Base-by-base conservation (phyloP, 2,329 filamentous ascomycete species). In the Penicillium glabrum region DNA sequence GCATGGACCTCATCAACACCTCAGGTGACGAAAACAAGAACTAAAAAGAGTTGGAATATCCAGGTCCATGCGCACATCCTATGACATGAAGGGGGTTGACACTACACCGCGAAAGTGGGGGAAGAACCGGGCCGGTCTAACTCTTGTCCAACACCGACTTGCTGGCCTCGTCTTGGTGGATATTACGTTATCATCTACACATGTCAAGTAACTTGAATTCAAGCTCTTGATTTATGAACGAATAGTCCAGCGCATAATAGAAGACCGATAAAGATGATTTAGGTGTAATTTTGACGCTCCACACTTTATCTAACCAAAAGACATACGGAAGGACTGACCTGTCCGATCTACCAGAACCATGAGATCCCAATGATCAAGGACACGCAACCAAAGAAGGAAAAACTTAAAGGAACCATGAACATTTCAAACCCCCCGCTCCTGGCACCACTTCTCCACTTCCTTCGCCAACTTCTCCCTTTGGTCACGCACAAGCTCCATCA, bases 381-480 rank as follows among this genome's bases (percentile, higher is more conserved):
- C 13, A 53, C 35, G 14, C 19, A 44, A 35, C n/a, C 46, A 26
- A 14, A 46, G 26, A 46, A 29, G 19, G 6, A 46, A 26, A 53
- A 29, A 29, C 26, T 24, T 10, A 24, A 11, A 44, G 37, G 37
- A 23, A 46, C 16, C 23, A 45, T 19, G 1, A 33, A 9, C 2
- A 13, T 31, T 16, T 46, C 61, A 76, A 46, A 76, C 75, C 6
- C 77, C 75, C 27, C 78, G 70, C 60, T 80, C 78, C 59, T 75
- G 67, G 53, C 78, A 80, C 72, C 77, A 80, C 58, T 66, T 72
- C 62, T 75, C 71, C 31, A 80, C 78, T 64, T 80, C 78, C 53
- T 60, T 67, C 4, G 69, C 70, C 52, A 73, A 41, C 51, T 72
- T 73, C 14, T 71, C 69, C 56, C 59, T 67, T 48, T 73, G 71